Base-by-base conservation (phyloP, 148 eudicot genomes). In the Selenicereus undatus region DNA sequence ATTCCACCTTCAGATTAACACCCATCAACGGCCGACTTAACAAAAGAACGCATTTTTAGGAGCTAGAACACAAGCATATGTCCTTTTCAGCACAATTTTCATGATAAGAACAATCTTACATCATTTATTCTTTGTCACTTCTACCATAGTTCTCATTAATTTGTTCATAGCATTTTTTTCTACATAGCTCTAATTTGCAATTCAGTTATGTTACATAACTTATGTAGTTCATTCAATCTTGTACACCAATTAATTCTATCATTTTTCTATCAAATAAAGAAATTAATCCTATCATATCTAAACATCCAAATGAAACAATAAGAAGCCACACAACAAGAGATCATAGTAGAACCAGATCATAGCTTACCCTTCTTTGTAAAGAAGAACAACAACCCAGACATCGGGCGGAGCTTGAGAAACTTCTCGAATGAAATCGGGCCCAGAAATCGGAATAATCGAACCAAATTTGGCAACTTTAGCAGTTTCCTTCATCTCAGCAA, bases 381-480 rank as follows among this genome's bases (percentile, higher is more conserved):
- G 86, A 65, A 95, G 73, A 48, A 93, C 94, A 17, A 95, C 95
- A 5, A 95, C 99, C 99, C 99, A 95, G 24, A 95, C 86, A 66
- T 95, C 98, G 14, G 90, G 82, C 26, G 95, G 87, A 82, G 99
- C 98, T 84, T 93, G 99, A 75, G 98, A 93, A 68, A 95, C 98
- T 86, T 95, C 97, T 0, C 95, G 97, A 45, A 95, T 90, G 85
- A 95, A 95, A 91, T 95, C 99, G 1, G 99, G 88, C 68, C 99
- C 98, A 51, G 99, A 91, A 81, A 95, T 95, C 24, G 91, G 92
- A 79, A 90, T 79, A 45, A 93, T 82, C 8, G 98, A 93, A n/a
- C 98, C 98, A 80, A 92, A 95, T 81, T 82, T 91, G 77, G 87
- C 91, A 78, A 95, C 82, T 84, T 91, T 95, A 74, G 89, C 86